Percentiles rank a stretch among this genome's conserved stretches.
These are phyloP conservation scores for Rhodotorula taiwanensis DNA, from an alignment of 768 basidiomycete genomes.

Conservation along the genomic window DNA sequence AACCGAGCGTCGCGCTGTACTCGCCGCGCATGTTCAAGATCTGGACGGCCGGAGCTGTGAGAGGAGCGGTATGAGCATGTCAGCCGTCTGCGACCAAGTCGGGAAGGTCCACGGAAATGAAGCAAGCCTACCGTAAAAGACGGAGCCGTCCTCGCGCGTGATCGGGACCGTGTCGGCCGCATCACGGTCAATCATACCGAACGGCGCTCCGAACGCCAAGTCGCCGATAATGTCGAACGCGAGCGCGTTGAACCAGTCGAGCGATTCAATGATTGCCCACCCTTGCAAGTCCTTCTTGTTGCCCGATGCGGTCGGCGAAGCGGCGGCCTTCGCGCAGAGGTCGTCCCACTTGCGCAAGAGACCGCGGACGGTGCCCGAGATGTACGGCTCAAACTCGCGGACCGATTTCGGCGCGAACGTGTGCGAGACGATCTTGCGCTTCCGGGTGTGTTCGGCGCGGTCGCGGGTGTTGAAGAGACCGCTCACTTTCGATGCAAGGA, in stretches of 20 bases:
- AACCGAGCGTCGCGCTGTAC: constrained; percentile 75
- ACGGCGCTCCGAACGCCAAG: constrained; percentile 77
- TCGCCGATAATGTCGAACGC: constrained; percentile 58
- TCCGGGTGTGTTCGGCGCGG: constrained; percentile 64
- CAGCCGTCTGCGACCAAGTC: no score
- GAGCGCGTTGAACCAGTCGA: constrained; percentile 53
- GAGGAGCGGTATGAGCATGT: no score
- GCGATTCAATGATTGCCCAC: constrained; percentile 47
- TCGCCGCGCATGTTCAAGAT: constrained; percentile 85
- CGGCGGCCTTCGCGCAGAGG: constrained; percentile 46
- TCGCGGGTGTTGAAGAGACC: constrained; percentile 43
- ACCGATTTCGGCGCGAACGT: constrained; percentile 69
- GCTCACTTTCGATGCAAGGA: constrained; percentile 58
- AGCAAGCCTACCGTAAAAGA: constrained; percentile 45
- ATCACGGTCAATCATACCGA: constrained; percentile 74
- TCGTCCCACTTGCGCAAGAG: constrained; percentile 68
- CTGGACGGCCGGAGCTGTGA: constrained; percentile 56
- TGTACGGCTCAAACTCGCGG: constrained; percentile 74
- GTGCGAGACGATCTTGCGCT: constrained; percentile 76
- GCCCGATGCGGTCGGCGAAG: constrained; percentile 55
- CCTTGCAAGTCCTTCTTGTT: constrained; percentile 42
- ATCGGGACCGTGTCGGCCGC: constrained; percentile 51
- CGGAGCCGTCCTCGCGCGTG: constrained; percentile 43
- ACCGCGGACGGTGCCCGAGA: constrained; percentile 48
- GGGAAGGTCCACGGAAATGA: neutral